Base-by-base conservation (phyloP, 805 yeast genomes). In the Helenozyma rhizophorensis region DNA sequence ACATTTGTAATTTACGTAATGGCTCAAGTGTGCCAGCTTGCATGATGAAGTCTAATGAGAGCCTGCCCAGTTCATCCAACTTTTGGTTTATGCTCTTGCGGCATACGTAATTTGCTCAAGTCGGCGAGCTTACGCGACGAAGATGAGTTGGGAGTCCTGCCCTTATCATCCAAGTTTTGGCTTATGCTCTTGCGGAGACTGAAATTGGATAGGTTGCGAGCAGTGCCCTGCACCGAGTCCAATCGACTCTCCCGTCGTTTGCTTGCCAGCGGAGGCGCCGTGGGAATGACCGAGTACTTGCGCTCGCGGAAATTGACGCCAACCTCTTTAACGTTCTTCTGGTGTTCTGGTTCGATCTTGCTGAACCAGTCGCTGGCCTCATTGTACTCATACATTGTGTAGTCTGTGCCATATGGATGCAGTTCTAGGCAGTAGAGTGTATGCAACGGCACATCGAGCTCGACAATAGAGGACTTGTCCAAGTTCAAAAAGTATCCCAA, bases 321-420 rank as follows among this genome's bases (percentile, higher is more conserved):
- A 24, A 80, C 79, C 51, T 82, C 85, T 47, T 74, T 73, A 21
- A 82, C 77, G 45, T 75, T 82, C 58, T 70, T 74, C 42, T 65
- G 65, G 44, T 74, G 78, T 25, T 71, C 76, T 10, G 53, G 62
- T 36, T 72, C 74, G 4, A 87, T 80, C 48, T 83, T 76, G 34
- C 65, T 72, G 61, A 90, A 90, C 81, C 86, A 78, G 54, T 88
- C 89, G 25, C 70, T 59, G 2, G 59, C 60, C 46, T 89, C 96
- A 48, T 85, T 83, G 60, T 81, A 90, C 55, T 88, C 95, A 60
- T 81, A 90, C 55, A 89, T 68, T 10, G 83, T 74, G 87, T 95
- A 90, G 40, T 87, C 94, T 2, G 94, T 95, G 2, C 97, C 97
- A 57, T 87, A 90, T 0, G 97, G 97, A 56, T 85, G 86, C 30